Percentiles rank a stretch among this genome's conserved stretches.
Conservation (phyloP, 2,329 filamentous ascomycete species). For the Penicillium capsulatum region DNA sequence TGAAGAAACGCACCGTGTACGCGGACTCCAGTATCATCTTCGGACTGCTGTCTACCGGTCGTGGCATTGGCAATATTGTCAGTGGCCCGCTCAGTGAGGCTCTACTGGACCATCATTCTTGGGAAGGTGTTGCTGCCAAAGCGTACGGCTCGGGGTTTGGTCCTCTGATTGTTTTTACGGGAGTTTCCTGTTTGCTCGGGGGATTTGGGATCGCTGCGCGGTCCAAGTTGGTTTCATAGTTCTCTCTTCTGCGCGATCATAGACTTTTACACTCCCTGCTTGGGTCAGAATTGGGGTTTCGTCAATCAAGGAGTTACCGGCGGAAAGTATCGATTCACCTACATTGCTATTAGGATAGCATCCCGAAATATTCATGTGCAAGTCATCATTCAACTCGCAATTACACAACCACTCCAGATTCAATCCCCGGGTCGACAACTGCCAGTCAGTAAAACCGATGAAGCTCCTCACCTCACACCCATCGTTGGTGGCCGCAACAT, state of each 20-base stretch:
- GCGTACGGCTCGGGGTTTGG: conserved; percentile 29
- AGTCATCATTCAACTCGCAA: too few species aligned
- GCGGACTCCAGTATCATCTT: conserved; percentile 50
- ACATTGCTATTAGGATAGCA: too few species aligned
- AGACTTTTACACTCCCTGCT: background rate
- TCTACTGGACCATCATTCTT: conserved; percentile 21
- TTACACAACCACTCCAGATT: too few species aligned
- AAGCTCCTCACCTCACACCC: too few species aligned
- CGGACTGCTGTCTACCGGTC: conserved; percentile 47
- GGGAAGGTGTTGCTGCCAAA: conserved; percentile 17
- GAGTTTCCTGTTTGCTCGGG: conserved; percentile 19
- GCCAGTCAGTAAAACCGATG: too few species aligned
- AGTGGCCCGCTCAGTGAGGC: conserved; percentile 50
- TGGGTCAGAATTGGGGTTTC: background rate
- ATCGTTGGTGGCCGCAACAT: conserved; percentile 52
- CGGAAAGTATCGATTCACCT: too few species aligned
- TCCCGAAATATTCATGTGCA: too few species aligned
- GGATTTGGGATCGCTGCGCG: conserved; percentile 13
- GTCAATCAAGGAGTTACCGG: too few species aligned
- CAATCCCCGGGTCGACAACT: too few species aligned
- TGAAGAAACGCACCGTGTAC: conserved; percentile 33
- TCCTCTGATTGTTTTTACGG: conserved; percentile 29
- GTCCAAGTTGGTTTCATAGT: background rate
- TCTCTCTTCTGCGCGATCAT: background rate
- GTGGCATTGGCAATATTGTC: conserved; percentile 50